These are phyloP conservation scores for Aspergillus saccharolyticus DNA, from an alignment of 495 filamentous ascomycete species.

Conservation along the genomic window DNA sequence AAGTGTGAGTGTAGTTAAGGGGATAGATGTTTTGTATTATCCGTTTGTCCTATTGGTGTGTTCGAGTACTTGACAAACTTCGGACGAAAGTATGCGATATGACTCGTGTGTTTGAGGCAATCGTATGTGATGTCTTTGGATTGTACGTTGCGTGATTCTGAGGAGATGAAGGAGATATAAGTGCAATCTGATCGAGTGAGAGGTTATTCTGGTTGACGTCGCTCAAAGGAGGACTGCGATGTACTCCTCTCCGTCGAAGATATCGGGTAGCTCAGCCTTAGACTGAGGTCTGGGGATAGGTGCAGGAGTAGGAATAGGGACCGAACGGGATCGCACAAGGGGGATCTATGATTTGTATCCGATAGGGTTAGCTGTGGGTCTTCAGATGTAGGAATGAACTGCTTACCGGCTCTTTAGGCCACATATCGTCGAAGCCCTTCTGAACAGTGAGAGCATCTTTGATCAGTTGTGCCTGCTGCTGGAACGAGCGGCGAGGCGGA, in stretches of 20 bases:
- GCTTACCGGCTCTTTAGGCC: slow-evolving; percentile 1
- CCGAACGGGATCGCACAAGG: neutral
- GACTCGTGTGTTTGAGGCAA: no score
- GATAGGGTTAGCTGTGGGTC: no score
- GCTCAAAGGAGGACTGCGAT: neutral
- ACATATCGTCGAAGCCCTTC: neutral
- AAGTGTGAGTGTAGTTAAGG: no score
- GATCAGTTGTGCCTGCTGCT: slow-evolving; percentile 6
- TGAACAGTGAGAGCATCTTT: neutral
- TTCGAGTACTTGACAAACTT: no score
- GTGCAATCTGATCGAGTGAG: neutral
- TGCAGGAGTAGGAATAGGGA: neutral
- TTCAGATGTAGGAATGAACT: neutral
- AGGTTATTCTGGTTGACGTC: no score
- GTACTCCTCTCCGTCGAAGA: neutral
- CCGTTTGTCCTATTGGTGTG: no score
- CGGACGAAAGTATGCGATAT: no score
- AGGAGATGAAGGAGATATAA: no score
- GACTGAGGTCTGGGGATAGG: neutral
- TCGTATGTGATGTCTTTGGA: no score
- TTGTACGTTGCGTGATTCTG: no score
- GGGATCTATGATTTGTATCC: neutral
- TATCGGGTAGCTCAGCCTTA: neutral
- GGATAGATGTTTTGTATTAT: no score
- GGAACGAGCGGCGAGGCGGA: slow-evolving; percentile 8